Percentiles rank a stretch among this genome's conserved stretches.
Evolutionary conservation across 257 asterid genomes (phyloP).

Genomic region (Solanum piurae): DNA sequence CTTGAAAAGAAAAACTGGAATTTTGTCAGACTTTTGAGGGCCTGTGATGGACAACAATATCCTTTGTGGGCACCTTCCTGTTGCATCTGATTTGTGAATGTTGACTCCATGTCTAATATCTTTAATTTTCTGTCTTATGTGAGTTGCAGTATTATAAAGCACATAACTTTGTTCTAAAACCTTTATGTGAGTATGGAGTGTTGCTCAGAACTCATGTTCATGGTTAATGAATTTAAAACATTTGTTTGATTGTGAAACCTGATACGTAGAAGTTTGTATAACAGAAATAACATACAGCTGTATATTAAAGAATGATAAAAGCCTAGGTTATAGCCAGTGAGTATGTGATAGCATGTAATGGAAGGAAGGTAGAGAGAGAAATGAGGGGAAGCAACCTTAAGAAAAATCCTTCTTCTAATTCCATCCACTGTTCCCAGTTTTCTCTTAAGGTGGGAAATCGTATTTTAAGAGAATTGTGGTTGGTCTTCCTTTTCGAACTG

Average conservation of each 20-base stretch:
- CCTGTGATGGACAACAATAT: not conserved
- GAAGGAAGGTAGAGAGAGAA: not conserved
- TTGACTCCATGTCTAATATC: not conserved
- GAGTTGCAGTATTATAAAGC: not conserved
- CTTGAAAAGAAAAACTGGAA: not conserved
- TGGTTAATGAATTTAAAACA: not conserved
- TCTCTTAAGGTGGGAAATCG: not conserved
- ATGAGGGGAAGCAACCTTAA: not conserved
- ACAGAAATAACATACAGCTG: not conserved
- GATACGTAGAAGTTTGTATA: not conserved
- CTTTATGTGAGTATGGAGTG: not conserved
- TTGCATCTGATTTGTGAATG: not conserved
- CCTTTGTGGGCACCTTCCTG: not conserved
- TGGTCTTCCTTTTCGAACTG: constrained; percentile 3
- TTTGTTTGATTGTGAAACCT: not conserved
- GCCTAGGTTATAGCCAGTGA: not conserved
- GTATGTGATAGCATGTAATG: not conserved
- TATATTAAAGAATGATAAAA: not conserved
- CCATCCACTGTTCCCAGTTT: not conserved
- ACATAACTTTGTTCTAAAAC: not conserved
- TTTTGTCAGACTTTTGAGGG: not conserved
- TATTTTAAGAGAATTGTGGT: not conserved
- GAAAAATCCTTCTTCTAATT: not conserved
- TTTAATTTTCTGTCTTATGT: not conserved
- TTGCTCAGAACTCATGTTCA: not conserved